These are phyloP conservation scores for Gypsophila paniculata DNA, from an alignment of 179 eudicot genomes.

Conservation along the genomic window DNA sequence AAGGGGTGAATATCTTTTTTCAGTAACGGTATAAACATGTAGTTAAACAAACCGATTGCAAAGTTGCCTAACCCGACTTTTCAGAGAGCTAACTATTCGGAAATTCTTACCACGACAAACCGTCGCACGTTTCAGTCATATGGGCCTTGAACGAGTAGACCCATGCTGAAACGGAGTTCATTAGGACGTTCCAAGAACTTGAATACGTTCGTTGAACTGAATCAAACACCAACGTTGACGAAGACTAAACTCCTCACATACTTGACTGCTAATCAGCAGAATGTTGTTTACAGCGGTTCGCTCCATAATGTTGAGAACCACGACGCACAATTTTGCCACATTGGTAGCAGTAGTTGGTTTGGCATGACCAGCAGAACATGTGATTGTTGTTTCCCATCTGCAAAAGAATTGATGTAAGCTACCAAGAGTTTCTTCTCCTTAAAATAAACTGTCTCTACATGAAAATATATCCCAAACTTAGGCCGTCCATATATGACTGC, in stretches of 20 bases:
- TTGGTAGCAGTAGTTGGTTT: slow-evolving; percentile 71
- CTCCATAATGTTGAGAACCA: slow-evolving; percentile 66
- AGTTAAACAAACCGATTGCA: not conserved
- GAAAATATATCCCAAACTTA: too few species aligned
- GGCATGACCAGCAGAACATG: slow-evolving; percentile 93
- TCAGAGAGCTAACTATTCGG: not conserved
- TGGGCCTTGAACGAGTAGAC: not conserved
- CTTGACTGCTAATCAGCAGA: slow-evolving; percentile 30
- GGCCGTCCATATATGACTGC: not conserved
- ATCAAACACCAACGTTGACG: not conserved
- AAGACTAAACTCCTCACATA: not conserved
- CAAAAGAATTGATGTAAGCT: slow-evolving; percentile 11
- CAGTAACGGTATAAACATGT: not conserved
- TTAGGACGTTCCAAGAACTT: not conserved
- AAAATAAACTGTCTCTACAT: not conserved
- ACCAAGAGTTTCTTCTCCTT: not conserved
- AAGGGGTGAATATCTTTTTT: not conserved
- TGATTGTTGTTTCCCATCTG: slow-evolving; percentile 91
- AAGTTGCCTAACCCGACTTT: not conserved
- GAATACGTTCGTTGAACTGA: not conserved
- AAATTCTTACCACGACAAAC: not conserved
- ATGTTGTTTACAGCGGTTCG: slow-evolving; percentile 89
- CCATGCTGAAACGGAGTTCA: not conserved
- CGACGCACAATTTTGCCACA: slow-evolving; percentile 63
- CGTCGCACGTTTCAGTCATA: not conserved